These are phyloP conservation scores for Stachybotrys echinatus DNA, from an alignment of 2,329 filamentous ascomycete genomes.

Conservation along the genomic window DNA sequence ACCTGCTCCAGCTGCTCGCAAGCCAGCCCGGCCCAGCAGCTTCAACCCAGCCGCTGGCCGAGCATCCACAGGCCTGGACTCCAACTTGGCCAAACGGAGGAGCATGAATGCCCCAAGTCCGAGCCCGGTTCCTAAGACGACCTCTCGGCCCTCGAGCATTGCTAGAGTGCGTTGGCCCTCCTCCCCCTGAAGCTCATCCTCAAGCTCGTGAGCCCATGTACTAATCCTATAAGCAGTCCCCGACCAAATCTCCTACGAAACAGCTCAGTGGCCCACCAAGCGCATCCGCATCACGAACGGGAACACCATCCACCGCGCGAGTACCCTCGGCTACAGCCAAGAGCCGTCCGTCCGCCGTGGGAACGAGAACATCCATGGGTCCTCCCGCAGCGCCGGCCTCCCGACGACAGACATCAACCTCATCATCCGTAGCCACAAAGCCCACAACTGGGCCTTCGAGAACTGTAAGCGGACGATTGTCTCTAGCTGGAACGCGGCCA, in stretches of 20 bases:
- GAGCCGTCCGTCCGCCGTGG: slow-evolving; percentile 50
- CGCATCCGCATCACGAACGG: slow-evolving; percentile 55
- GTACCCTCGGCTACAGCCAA: slow-evolving; percentile 40
- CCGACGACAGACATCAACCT: slow-evolving; percentile 39
- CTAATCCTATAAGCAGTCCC: slow-evolving; percentile 47
- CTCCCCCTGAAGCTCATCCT: too few species aligned
- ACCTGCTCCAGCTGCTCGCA: slow-evolving; percentile 28
- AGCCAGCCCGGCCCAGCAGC: slow-evolving; percentile 44
- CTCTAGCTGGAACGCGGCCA: slow-evolving; percentile 27
- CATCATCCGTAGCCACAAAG: slow-evolving; percentile 33
- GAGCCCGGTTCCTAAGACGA: slow-evolving; percentile 56
- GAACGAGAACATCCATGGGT: slow-evolving; percentile 60
- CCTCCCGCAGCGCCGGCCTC: slow-evolving; percentile 50
- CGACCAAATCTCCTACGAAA: slow-evolving; percentile 76
- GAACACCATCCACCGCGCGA: slow-evolving; percentile 55
- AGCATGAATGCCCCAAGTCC: slow-evolving; percentile 70
- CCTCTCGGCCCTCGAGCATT: slow-evolving; percentile 49
- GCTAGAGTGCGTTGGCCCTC: slow-evolving; percentile 52
- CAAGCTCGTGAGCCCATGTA: not conserved
- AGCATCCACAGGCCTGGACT: slow-evolving; percentile 40
- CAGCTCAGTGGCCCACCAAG: slow-evolving; percentile 56
- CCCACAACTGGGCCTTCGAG: slow-evolving; percentile 26
- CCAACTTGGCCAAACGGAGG: slow-evolving; percentile 55
- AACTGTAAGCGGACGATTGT: slow-evolving; percentile 35
- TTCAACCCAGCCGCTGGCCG: slow-evolving; percentile 34